Evolutionary conservation across 2,329 filamentous ascomycete species (phyloP), one percentile per base, ranked within the genome.

Genomic region (Penicillium psychrosexuale): DNA sequence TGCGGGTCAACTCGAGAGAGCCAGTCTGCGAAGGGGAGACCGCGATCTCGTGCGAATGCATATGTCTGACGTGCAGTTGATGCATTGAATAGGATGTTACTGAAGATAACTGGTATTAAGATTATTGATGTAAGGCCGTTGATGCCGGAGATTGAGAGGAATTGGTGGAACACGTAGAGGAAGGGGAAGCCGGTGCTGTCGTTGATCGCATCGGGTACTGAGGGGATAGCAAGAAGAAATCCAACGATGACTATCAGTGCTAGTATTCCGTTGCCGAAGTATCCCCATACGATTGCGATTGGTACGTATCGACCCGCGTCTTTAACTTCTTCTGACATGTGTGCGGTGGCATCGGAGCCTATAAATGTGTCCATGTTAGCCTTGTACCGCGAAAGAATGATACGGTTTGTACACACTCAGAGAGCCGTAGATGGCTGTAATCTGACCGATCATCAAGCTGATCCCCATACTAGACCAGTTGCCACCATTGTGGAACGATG

Each of bases 251-350:
- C 64, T 7, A 81, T 65, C 2, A 80, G 62, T 39, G 74, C 76
- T 49, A 78, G 65, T 4, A 68, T 59, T 5, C 75, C 75, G 56
- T 79, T 80, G 40, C 75, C 64, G n/a, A 77, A 55, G 60, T 76
- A 77, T 33, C 71, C 72, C 61, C 70, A 74, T 47, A 75, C 67
- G 55, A 80, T 79, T 1, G 74, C 75, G 24, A 69, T 62, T 1
- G 78, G 78, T 1, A 80, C 74, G 49, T 74, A 74, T 8, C 69
- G 60, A 3, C 71, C 70, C 1, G 78, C 75, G 39, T 79, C 72
- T 50, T 75, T 72, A 15, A 79, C 72, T 59, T 80, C 78, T 63
- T 80, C 78, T 1, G 77, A 75, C 61, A 80, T 73, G 33, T 62
- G 60, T 64, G 73, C 42, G 13, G 49, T 49, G 11, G 61, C 62